phyloP scores from a whole-genome alignment of 108 stramenopile species.

The Epithemia pelagica region DNA sequence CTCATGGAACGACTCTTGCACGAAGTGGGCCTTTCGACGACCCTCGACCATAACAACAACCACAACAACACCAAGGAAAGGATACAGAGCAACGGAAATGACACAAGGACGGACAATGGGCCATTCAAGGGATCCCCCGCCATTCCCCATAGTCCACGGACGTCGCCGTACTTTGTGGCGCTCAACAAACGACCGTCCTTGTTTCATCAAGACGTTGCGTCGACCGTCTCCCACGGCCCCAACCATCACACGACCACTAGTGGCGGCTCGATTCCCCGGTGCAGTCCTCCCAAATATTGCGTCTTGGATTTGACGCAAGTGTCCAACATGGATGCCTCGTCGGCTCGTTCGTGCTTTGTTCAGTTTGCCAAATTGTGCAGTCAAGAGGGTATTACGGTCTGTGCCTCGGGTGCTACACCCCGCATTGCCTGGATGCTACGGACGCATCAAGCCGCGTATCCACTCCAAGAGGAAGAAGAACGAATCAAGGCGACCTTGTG shows the following conservation, averaged over 20 bases:
- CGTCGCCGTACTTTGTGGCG: not conserved
- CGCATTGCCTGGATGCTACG: constrained; percentile 84
- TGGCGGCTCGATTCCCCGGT: too few relatives aligned
- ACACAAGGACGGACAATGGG: too few relatives aligned
- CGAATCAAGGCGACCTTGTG: constrained; percentile 27
- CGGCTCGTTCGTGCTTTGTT: constrained; percentile 67
- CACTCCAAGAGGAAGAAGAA: constrained; percentile 40
- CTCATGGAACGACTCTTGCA: constrained; percentile 46
- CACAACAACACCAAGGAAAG: not conserved
- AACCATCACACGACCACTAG: too few relatives aligned
- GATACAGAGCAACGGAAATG: not conserved
- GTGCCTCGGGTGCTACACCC: constrained; percentile 55
- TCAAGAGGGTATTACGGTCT: constrained; percentile 57
- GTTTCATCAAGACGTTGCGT: not conserved
- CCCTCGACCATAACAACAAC: constrained; percentile 18
- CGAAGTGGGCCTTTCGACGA: constrained; percentile 37
- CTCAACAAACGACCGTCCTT: not conserved
- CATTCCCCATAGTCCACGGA: not conserved
- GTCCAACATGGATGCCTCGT: constrained; percentile 67
- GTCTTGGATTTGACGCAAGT: constrained; percentile 70
- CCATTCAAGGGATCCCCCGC: not conserved
- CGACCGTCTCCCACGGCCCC: not conserved
- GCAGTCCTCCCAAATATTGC: constrained; percentile 51
- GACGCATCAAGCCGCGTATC: constrained; percentile 58
- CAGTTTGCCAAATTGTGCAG: constrained; percentile 66